Percentiles rank a stretch among this genome's conserved stretches.
Evolutionary conservation across 2,329 filamentous ascomycete species (phyloP).

Genomic region (Aspergillus novoparasiticus): DNA sequence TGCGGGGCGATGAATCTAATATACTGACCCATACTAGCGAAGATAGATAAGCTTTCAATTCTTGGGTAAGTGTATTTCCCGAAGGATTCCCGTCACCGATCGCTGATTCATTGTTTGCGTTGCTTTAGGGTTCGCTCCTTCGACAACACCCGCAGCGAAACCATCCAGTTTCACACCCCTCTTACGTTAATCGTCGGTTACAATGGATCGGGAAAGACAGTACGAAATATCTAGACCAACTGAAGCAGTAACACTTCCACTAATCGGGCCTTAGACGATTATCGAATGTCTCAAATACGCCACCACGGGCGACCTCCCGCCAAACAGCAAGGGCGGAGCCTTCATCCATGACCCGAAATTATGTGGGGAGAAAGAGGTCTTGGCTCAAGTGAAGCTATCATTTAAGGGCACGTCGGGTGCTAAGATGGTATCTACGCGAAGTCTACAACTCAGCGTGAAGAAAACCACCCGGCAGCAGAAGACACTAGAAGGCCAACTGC

Average conservation of each 20-base stretch:
- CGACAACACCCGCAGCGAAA: slow-evolving; percentile 71
- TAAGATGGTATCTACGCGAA: slow-evolving; percentile 81
- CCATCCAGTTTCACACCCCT: slow-evolving; percentile 84
- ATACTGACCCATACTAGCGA: slow-evolving; percentile 55
- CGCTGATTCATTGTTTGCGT: slow-evolving; percentile 9
- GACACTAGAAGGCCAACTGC: slow-evolving; percentile 78
- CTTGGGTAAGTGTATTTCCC: slow-evolving; percentile 57
- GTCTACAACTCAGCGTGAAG: slow-evolving; percentile 82
- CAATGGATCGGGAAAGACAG: slow-evolving; percentile 96
- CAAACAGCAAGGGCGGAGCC: slow-evolving; percentile 84
- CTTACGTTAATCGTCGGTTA: slow-evolving; percentile 95
- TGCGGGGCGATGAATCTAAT: neutral
- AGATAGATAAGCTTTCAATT: slow-evolving; percentile 87
- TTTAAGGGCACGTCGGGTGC: slow-evolving; percentile 79
- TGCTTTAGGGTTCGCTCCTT: slow-evolving; percentile 74
- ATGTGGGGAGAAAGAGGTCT: slow-evolving; percentile 80
- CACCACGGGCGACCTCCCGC: slow-evolving; percentile 89
- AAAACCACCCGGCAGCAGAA: slow-evolving; percentile 76
- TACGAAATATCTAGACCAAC: slow-evolving; percentile 29
- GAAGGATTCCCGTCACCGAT: neutral
- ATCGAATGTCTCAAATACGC: slow-evolving; percentile 99
- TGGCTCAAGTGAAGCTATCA: slow-evolving; percentile 87
- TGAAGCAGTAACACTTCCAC: neutral
- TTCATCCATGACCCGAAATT: slow-evolving; percentile 98
- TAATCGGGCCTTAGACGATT: slow-evolving; percentile 64